phyloP scores from a whole-genome alignment of 192 early-diverging fungal genomes.

The Spizellomyces sp. region DNA sequence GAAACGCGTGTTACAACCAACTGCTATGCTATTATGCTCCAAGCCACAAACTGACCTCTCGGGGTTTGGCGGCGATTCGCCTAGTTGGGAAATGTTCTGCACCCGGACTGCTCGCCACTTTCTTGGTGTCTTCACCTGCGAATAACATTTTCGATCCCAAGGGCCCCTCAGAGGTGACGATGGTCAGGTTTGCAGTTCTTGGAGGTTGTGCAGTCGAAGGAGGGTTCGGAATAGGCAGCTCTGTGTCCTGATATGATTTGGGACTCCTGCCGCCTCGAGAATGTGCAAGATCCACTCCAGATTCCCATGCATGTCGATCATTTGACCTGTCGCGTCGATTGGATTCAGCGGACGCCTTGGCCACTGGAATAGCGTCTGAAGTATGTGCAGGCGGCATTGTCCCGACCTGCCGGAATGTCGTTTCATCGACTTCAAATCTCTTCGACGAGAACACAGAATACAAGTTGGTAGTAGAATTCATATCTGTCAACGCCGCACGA shows the following conservation, averaged over 20 bases:
- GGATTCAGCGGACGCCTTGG: too few relatives aligned
- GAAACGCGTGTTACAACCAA: background rate
- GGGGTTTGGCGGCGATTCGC: background rate
- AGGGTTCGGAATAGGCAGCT: constrained; percentile 1
- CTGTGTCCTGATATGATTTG: constrained; percentile 5
- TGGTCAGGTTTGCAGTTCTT: background rate
- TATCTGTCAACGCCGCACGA: too few relatives aligned
- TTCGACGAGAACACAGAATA: too few relatives aligned
- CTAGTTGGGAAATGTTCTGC: constrained; percentile 27
- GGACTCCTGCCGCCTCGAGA: constrained; percentile 25
- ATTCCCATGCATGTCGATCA: background rate
- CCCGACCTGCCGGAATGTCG: too few relatives aligned
- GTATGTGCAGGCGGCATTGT: too few relatives aligned
- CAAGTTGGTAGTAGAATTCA: too few relatives aligned
- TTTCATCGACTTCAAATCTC: too few relatives aligned
- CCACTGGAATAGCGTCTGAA: too few relatives aligned
- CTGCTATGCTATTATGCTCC: background rate
- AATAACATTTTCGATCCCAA: background rate
- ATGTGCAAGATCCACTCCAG: constrained; percentile 25
- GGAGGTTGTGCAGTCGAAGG: constrained; percentile 17
- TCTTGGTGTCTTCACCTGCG: background rate
- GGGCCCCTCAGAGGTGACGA: background rate
- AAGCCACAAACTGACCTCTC: background rate
- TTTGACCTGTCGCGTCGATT: too few relatives aligned
- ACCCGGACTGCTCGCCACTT: background rate